Base-by-base conservation (phyloP, 2,329 filamentous ascomycete species). In the Knoxdaviesia proteae region DNA sequence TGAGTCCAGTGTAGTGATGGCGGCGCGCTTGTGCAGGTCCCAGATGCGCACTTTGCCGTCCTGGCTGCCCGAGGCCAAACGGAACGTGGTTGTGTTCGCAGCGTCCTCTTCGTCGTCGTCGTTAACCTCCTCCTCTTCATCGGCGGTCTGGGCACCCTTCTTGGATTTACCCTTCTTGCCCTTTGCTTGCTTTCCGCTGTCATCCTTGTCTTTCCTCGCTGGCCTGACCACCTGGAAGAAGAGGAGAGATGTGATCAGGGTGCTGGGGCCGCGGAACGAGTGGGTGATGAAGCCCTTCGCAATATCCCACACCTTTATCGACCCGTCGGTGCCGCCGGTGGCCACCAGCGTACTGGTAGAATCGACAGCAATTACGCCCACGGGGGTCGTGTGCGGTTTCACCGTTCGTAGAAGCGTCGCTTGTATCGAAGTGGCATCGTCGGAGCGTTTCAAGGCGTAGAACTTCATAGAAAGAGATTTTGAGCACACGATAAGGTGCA, bases 231-330 rank as follows among this genome's bases (percentile, higher is more conserved):
- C 66, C 54, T 93, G 80, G 56, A 96, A 98, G 60, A 98, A 96
- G 51, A 80, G 79, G 11, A 98, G 66, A 0, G 90, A 84, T 8
- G 90, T 94, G 5, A 98, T 74, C 29, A 98, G 71, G 7, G 90
- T 87, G 46, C 86, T 86, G 44, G 93, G 88, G 1, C 87, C 87
- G 50, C 88, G 81, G 59, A 98, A 93, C 0, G 84, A 94, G 59
- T 98, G 90, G 32, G 92, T 98, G 33, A 86, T 77, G 58, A 82
- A 96, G 29, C 90, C 90, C 38, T 79, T 84, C 41, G 70, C 68
- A 46, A 98, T 84, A 60, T 98, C 90, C 88, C 88, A 98, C 42
- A 98, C 79, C 59, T 98, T 98, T 52, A 96, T 83, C 1, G 81
- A 74, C 30, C 90, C 90, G 55, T 98, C 90, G 4, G 90, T 87